Evolutionary conservation across 257 asterid species (phyloP), one percentile per base, ranked within the genome.

Genomic region (Nicotiana tabacum): DNA sequence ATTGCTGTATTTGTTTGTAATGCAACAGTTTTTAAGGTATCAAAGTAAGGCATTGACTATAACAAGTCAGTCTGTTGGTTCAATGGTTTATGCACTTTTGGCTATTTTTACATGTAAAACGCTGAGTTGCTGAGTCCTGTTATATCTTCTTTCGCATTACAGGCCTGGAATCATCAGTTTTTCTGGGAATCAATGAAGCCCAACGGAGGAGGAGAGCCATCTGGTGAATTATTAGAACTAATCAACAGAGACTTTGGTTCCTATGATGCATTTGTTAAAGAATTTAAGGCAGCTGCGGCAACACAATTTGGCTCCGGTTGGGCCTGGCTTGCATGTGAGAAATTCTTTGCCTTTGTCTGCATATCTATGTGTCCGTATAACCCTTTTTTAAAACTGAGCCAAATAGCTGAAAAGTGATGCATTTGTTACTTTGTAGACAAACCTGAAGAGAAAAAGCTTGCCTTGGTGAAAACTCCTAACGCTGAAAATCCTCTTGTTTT

Each of bases 281-380:
- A 93, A 84, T 91, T 96, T 86, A 96, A 92, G 91, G 86, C 95
- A 51, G 99, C 97, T 82, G 99, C 98, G 72, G 89, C 93, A 21
- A 93, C 97, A 18, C 99, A 96, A 77, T 94, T 92, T 82, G 99
- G 98, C 58, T 96, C 98, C 37, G 98, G 99, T 84, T 96, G 99
- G 99, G 95, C 98, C 81, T 96, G 99, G 99, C 98, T 96, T 72
- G 97, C 91, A 1, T 96, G 99, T 96, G 88, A 90, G 89, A 91
- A 97, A 82, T 64, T 83, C 74, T 83, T 61, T 39, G 16, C 77
- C 72, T 60, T 17, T 39, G 35, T 79, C 33, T 37, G 32, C 1
- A 4, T 37, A 32, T 15, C 43, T 29, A 6, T 72, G 24, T 29
- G 2, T 76, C 21, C 6, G 29, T 76, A 2, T 9, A 51, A 27